Base-by-base conservation (phyloP, 2,329 filamentous ascomycete genomes). In the Pseudocercospora fijiensis region DNA sequence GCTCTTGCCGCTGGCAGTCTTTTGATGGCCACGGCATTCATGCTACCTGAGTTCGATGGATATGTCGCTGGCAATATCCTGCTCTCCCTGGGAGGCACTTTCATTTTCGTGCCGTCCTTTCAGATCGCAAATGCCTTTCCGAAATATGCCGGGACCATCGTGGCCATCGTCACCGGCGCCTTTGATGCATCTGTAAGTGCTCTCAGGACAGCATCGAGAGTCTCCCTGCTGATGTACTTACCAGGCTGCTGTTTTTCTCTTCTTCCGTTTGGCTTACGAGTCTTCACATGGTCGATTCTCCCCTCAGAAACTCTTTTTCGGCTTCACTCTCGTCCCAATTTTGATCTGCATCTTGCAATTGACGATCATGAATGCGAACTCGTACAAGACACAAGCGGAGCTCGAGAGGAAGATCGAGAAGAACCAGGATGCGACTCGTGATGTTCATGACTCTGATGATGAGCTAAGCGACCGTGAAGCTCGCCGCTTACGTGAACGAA, bases 381-480 rank as follows among this genome's bases (percentile, higher is more conserved):
- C 77, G 2, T 82, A 82, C 74, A 80, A 81, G 69, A 81, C 78
- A 0, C 85, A 92, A 0, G 90, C 91, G 45, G 91, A 96, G 76
- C 83, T 93, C 0, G 91, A 91, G 56, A 91, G 96, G 75, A 84
- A 96, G 57, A 87, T 95, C 4, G 85, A 87, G 62, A 85, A 91
- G 73, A 88, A 87, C 16, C 88, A 92, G 69, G 79, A 80, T 30
- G 79, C 74, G 16, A 70, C 72, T 26, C 69, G 70, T 76, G 65
- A 80, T 77, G 67, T 79, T 4, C 85, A 88, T 65, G 81, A 80
- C 7, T 84, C 85, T 0, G 86, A 89, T 62, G 81, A 84, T 11
- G 82, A 84, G 0, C 80, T 85, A 13, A 77, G 78, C 2, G 82
- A 86, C 41, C 82, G 82, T 8, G 81, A 84, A n/a, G 80, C 88